Percentiles rank a stretch among this genome's conserved stretches.
These are phyloP conservation scores for Trichothecium sympodiale DNA, from an alignment of 2,329 filamentous ascomycete genomes.

Conservation along the genomic window DNA sequence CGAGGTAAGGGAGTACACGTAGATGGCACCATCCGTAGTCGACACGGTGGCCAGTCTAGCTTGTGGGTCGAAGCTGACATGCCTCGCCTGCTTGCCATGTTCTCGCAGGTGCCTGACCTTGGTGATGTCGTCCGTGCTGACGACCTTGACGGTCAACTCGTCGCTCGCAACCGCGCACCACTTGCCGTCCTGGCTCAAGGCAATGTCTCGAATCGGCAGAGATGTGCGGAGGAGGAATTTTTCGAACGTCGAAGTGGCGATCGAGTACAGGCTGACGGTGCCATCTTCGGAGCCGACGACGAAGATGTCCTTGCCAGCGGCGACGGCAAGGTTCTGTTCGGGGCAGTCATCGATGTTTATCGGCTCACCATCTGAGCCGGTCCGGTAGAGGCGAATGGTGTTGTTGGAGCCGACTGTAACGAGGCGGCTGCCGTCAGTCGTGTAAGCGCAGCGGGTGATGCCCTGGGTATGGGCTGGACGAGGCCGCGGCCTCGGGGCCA, in stretches of 20 bases:
- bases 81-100: slow-evolving; percentile 79
- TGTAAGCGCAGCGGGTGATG: slow-evolving; percentile 79
- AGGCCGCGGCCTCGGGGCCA: slow-evolving; percentile 39
- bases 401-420: slow-evolving; percentile 92
- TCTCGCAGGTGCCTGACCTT: slow-evolving; percentile 70
- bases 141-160: slow-evolving; percentile 82
- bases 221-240: slow-evolving; percentile 73
- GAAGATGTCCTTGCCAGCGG: slow-evolving; percentile 69
- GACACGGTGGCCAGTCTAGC: slow-evolving; percentile 69
- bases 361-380: slow-evolving; percentile 85
- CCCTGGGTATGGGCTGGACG: slow-evolving; percentile 74
- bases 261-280: slow-evolving; percentile 87
- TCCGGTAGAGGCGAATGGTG: slow-evolving; percentile 84
- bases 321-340: slow-evolving; percentile 74
- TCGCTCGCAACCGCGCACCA: slow-evolving; percentile 97
- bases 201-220: slow-evolving; percentile 78
- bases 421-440: slow-evolving; percentile 73
- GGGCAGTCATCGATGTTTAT: slow-evolving; percentile 83
- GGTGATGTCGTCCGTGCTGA: slow-evolving; percentile 69
- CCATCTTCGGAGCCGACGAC: slow-evolving; percentile 89
- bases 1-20: slow-evolving; percentile 73
- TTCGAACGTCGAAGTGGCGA: slow-evolving; percentile 63
- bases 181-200: slow-evolving; percentile 66
- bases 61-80: slow-evolving; percentile 76
- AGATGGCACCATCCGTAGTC: slow-evolving; percentile 79